Percentiles rank a stretch among this genome's conserved stretches.
These are phyloP conservation scores for Huntiella decipiens DNA, from an alignment of 2,329 filamentous ascomycete species.

Conservation along the genomic window DNA sequence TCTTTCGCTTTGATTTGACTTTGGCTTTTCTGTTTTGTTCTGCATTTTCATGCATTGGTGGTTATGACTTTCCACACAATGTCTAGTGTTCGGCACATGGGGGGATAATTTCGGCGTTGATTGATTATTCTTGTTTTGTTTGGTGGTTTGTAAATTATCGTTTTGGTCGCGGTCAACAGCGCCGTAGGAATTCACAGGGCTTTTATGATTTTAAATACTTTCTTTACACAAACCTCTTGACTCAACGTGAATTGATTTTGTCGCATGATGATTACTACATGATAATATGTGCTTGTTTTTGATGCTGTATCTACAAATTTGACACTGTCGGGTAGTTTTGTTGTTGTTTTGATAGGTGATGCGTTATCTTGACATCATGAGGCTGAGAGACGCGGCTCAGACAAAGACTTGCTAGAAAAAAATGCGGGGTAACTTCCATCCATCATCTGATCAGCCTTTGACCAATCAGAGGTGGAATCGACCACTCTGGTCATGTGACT, in stretches of 20 bases:
- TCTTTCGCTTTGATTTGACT: slow-evolving; percentile 4
- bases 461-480: no score
- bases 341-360: no score
- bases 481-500: no score
- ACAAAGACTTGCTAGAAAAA: no score
- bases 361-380: no score
- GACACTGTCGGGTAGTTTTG: not conserved
- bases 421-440: no score
- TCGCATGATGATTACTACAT: not conserved
- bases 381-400: no score
- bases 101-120: slow-evolving; percentile 11
- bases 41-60: slow-evolving; percentile 4
- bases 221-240: slow-evolving; percentile 2
- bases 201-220: slow-evolving; percentile 7
- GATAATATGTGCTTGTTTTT: not conserved
- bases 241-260: not conserved
- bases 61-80: slow-evolving; percentile 8
- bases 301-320: not conserved
- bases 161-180: slow-evolving; percentile 11
- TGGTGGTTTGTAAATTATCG: slow-evolving; percentile 12
- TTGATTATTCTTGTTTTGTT: slow-evolving; percentile 11
- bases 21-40: slow-evolving; percentile 2
- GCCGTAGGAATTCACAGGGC: slow-evolving; percentile 10
- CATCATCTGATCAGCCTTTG: no score
- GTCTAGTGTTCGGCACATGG: slow-evolving; percentile 11